Base-by-base conservation (phyloP, 2,329 filamentous ascomycete genomes). In the Colletotrichum horii region DNA sequence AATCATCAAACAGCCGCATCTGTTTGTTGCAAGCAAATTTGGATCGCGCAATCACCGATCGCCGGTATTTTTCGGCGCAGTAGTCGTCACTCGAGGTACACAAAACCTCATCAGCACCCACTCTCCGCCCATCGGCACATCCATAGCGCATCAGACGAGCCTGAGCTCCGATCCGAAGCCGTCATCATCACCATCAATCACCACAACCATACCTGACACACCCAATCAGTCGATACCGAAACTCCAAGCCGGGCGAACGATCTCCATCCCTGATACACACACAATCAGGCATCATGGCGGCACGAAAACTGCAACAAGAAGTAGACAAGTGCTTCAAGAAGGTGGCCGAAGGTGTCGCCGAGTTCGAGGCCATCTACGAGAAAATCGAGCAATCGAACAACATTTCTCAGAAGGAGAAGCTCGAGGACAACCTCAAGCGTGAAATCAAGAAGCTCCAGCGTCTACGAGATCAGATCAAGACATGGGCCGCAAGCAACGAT, bases 321-420 rank as follows among this genome's bases (percentile, higher is more conserved):
- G 96, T 98, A 82, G 97, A 99, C 84, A 98, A 98, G 89, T 98
- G 95, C 91, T 98, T 98, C 92, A 99, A 99, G 88, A 98, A 98
- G 90, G 96, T 98, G 82, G 91, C 92, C 64, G 96, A 98, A 88
- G 97, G 97, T 70, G 96, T 98, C 71, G 90, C 93, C 77, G 94
- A 96, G 78, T 99, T 99, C 85, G 96, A 98, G 83, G 91, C 90
- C 82, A 98, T 98, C 82, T 98, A 98, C 88, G 97, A 98, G 80
- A 99, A 99, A 92, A 98, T 99, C 79, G 94, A 96, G 82, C 93
- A 96, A 80, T 96, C 96, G 69, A 95, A 93, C 82, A 98, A 98
- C 87, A 92, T 94, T 71, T 95, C 97, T 77, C 97, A 98, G 87
- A 98, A 98, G 85, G 97, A 98, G 87, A 99, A 98, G 89, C 92